Conservation (phyloP, 2,329 filamentous ascomycete genomes). For the Penicillium sp. region DNA sequence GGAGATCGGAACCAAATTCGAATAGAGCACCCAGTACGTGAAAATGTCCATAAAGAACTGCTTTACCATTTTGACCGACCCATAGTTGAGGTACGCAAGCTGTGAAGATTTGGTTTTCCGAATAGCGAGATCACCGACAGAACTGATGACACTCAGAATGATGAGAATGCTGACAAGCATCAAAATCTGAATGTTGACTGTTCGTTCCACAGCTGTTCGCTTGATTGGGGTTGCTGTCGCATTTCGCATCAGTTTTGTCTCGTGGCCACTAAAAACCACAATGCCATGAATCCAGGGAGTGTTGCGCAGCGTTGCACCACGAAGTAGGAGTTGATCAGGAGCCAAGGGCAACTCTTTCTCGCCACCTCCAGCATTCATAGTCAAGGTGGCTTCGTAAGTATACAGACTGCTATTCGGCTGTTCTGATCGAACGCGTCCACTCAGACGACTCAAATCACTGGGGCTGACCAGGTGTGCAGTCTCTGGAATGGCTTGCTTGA, state of each 20-base stretch:
- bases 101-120: conserved; percentile 62
- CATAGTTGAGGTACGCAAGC: conserved; percentile 71
- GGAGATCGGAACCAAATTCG: conserved; percentile 92
- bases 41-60: conserved; percentile 93
- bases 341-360: conserved; percentile 89
- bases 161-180: conserved; percentile 84
- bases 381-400: conserved; percentile 95
- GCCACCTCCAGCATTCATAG: conserved; percentile 82
- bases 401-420: conserved; percentile 98
- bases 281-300: conserved; percentile 96
- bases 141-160: conserved; percentile 81
- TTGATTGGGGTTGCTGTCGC: conserved; percentile 97
- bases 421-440: conserved; percentile 85
- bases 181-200: conserved; percentile 90
- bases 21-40: conserved; percentile 98
- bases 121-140: conserved; percentile 82
- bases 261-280: conserved; percentile 95
- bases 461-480: conserved; percentile 84
- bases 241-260: conserved; percentile 98
- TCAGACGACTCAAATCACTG: conserved; percentile 77
- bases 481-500: conserved; percentile 95
- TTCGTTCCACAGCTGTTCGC: conserved; percentile 88
- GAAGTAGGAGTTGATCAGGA: conserved; percentile 87
- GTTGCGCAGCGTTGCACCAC: conserved; percentile 90
- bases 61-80: conserved; percentile 62